A percentile compares a stretch with the other conserved stretches of the same genome.
phyloP scores from a whole-genome alignment of 345 rosid genomes.

The Odontarrhena argentea region DNA sequence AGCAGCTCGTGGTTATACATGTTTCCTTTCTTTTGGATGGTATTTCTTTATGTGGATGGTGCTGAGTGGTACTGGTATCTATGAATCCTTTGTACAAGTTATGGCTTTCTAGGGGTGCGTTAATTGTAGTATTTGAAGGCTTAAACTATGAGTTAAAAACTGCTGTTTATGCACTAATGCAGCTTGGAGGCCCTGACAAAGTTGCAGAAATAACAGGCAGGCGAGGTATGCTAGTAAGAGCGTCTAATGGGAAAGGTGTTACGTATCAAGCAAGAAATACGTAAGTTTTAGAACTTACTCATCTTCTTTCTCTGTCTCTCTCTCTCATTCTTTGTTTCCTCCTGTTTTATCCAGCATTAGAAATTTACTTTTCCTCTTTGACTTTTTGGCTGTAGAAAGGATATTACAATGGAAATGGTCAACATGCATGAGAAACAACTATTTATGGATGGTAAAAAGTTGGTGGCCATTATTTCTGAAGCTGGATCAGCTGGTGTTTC shows the following conservation, averaged over 20 bases:
- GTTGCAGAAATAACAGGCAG: constrained; percentile 99
- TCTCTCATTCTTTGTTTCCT: neutral
- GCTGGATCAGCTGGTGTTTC: constrained; percentile 99
- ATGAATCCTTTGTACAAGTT: constrained; percentile 32
- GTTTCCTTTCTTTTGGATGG: constrained; percentile 29
- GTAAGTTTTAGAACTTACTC: constrained; percentile 50
- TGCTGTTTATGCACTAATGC: constrained; percentile 41
- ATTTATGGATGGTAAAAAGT: constrained; percentile 97
- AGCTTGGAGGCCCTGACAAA: constrained; percentile 99
- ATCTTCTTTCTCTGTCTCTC: neutral
- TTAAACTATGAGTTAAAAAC: constrained; percentile 19
- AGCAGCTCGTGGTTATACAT: constrained; percentile 15
- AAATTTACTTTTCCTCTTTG: constrained; percentile 32
- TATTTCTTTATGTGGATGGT: constrained; percentile 14
- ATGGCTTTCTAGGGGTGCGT: constrained; percentile 24
- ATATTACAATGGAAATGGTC: constrained; percentile 97
- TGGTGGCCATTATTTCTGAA: constrained; percentile 93
- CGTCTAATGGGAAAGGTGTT: constrained; percentile 92
- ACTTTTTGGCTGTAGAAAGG: constrained; percentile 65
- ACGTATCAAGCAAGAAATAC: constrained; percentile 96
- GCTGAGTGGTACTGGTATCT: constrained; percentile 22
- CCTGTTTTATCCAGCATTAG: constrained; percentile 15
- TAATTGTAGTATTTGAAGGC: constrained; percentile 19
- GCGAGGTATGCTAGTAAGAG: constrained; percentile 99
- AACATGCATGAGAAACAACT: constrained; percentile 98